Evolutionary conservation across 2,329 filamentous ascomycete species (phyloP).

Genomic region (Sclerotinia subarctica): DNA sequence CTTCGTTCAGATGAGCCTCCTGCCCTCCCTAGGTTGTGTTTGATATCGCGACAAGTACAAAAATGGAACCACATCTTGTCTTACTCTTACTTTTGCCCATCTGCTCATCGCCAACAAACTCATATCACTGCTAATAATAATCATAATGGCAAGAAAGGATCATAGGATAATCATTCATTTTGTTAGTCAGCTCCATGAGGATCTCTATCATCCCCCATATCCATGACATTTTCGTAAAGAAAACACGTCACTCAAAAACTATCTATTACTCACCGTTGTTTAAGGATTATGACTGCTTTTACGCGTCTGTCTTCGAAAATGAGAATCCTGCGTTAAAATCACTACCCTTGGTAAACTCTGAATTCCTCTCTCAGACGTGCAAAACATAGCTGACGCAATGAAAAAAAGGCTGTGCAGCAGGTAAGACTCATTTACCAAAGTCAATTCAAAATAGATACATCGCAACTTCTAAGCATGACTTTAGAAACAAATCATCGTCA

Average conservation of each 20-base stretch:
- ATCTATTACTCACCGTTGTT: conserved; percentile 10
- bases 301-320: conserved; percentile 81
- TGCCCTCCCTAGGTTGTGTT: not conserved
- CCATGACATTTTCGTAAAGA: not conserved
- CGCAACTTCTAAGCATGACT: conserved; percentile 39
- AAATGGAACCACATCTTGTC: conserved; percentile 3
- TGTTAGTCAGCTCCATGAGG: conserved; percentile 15
- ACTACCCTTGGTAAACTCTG: conserved; percentile 73
- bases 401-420: conserved; percentile 37
- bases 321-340: conserved; percentile 70
- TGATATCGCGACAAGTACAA: not conserved
- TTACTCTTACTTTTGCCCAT: not conserved
- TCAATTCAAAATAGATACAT: not conserved
- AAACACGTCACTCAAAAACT: conserved; percentile 5
- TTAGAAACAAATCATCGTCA: conserved; percentile 65
- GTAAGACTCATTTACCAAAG: conserved; percentile 23
- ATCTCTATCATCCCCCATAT: not conserved
- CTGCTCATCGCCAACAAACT: not conserved
- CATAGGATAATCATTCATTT: conserved; percentile 30
- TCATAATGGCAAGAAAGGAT: conserved; percentile 20
- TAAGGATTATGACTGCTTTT: conserved; percentile 87
- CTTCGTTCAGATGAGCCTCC: not conserved
- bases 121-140: not conserved
- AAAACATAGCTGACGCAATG: conserved; percentile 26
- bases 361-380: not conserved